Percentiles rank a stretch among this genome's conserved stretches.
Evolutionary conservation across 2,329 filamentous ascomycete genomes (phyloP).

Genomic region (Ceratocystis colombiana): DNA sequence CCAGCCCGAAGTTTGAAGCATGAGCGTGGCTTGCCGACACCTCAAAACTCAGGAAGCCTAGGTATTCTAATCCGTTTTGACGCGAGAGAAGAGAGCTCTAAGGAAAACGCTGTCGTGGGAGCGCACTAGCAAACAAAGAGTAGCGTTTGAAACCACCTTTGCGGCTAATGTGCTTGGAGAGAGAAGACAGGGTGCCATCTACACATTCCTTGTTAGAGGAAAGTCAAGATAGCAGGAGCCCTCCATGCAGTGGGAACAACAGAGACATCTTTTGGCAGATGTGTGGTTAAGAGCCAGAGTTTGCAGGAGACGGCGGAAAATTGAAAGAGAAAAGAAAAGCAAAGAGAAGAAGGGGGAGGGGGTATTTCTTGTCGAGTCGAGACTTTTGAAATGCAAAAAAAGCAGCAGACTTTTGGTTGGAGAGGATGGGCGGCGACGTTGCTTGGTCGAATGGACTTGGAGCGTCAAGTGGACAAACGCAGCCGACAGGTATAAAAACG

Average conservation of each 20-base stretch:
- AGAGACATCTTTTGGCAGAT: constrained; percentile 18
- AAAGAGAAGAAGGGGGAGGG: not conserved
- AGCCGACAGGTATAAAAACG: not conserved
- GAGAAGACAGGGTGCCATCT: not conserved
- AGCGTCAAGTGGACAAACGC: constrained; percentile 1
- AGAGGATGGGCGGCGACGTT: not conserved
- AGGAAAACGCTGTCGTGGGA: constrained; percentile 7
- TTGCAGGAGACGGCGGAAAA: constrained; percentile 15
- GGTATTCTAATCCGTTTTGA: not conserved
- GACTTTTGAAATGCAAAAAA: constrained; percentile 13
- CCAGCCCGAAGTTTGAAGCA: not conserved
- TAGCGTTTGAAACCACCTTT: not conserved
- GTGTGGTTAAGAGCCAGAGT: constrained; percentile 17
- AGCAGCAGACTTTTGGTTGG: constrained; percentile 4
- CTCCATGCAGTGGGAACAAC: constrained; percentile 8
- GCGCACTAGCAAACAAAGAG: not conserved
- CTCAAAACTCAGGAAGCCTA: not conserved
- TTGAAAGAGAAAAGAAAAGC: constrained; percentile 18
- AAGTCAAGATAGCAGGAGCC: not conserved
- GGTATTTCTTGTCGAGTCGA: constrained; percentile 7
- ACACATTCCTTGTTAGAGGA: not conserved
- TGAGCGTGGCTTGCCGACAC: constrained; percentile 18
- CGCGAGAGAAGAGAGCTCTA: not conserved
- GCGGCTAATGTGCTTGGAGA: not conserved
- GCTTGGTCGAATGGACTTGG: constrained; percentile 24